Evolutionary conservation across 2,329 filamentous ascomycete species (phyloP), one percentile per base, ranked within the genome.

Genomic region (Akanthomyces muscarius): DNA sequence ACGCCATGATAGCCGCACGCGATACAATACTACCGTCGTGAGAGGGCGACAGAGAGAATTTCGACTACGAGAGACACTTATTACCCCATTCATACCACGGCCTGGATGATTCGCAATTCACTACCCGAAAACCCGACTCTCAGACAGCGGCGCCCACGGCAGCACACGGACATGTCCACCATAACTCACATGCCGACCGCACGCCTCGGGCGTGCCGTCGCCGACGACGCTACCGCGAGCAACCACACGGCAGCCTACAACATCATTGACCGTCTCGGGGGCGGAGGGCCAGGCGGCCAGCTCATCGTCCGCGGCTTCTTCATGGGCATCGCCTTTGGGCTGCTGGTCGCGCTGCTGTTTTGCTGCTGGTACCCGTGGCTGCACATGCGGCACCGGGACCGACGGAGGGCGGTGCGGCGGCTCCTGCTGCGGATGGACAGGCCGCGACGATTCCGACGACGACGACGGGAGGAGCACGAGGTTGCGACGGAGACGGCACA

Each of bases 291-390:
- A 3, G 60, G 45, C 50, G 53, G 38, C 23, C 47, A 50, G 23
- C 54, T 48, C 14, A 28, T 63, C 10, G 41, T 56, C 45, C 67
- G 66, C 16, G 67, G 65, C 53, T 42, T 66, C 56, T 61, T 66
- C 59, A 25, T 65, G 30, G 66, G 66, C 47, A 16, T 66, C 33
- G 47, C 54, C 21, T 16, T 63, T 36, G 66, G 66, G 30, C 23
- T 68, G 21, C 5, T 64, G 51, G n/a, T 68, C 30, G 65, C 66
- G n/a, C 28, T 63, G 18, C 38, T 65, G 41, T 61, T 45, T 33
- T 68, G 66, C 61, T 68, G 65, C 66, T 68, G 67, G 67, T 30
- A 47, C 5, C 57, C 38, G 4, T 41, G 38, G 13, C 13, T 41
- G 38, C 13, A 16, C 38, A 41, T 14, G 38, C 38, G 38, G 14